These are phyloP conservation scores for Seminavis robusta DNA, from an alignment of 108 stramenopile species.

Conservation along the genomic window DNA sequence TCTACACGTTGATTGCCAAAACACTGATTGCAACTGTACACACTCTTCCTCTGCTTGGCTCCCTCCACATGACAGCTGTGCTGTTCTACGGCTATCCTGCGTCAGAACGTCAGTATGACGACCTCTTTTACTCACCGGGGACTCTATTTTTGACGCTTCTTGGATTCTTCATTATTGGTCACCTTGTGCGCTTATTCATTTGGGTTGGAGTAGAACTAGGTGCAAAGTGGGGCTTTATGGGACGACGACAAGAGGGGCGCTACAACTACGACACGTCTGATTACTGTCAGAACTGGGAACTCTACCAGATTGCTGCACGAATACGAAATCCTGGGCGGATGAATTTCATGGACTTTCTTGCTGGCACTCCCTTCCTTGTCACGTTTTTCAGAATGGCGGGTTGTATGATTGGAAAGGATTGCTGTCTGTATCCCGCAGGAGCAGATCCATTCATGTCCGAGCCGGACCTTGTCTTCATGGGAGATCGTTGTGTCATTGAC, in stretches of 20 bases:
- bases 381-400: constrained; percentile 38
- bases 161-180: constrained; percentile 11
- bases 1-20: constrained; percentile 16
- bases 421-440: constrained; percentile 55
- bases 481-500: constrained; percentile 51
- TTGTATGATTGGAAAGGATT: constrained; percentile 36
- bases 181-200: constrained; percentile 18
- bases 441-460: constrained; percentile 66
- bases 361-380: constrained; percentile 35
- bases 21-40: constrained; percentile 27
- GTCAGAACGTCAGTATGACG: constrained; percentile 20
- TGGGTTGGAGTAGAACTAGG: constrained; percentile 40
- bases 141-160: constrained; percentile 22
- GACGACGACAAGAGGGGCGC: constrained; percentile 33
- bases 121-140: constrained; percentile 1
- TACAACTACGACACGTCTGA: constrained; percentile 47
- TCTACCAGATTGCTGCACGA: constrained; percentile 39
- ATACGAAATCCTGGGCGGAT: constrained; percentile 27
- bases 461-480: constrained; percentile 52
- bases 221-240: constrained; percentile 55
- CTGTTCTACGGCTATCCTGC: constrained; percentile 31
- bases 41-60: constrained; percentile 35
- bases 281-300: constrained; percentile 55
- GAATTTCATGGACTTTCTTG: constrained; percentile 32
- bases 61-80: constrained; percentile 28